Percentiles rank a stretch among this genome's conserved stretches.
Conservation (phyloP, 495 filamentous ascomycete species). For the Trichocladium antarcticum region DNA sequence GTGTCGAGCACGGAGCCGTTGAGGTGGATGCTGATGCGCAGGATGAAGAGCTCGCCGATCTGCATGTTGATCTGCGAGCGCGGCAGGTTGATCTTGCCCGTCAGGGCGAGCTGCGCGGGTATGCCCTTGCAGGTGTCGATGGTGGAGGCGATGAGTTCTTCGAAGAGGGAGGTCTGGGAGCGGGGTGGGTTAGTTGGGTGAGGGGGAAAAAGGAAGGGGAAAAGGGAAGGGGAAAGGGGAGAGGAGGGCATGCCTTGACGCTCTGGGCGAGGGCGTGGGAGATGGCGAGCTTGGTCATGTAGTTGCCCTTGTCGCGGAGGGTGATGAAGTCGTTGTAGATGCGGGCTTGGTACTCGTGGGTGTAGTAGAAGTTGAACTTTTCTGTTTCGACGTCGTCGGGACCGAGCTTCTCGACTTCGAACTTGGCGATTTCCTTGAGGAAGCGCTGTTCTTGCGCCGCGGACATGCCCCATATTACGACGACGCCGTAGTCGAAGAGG, state of each 20-base stretch:
- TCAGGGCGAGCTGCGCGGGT: constrained; percentile 78
- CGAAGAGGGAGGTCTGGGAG: constrained; percentile 80
- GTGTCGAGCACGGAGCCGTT: constrained; percentile 96
- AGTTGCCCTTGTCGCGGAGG: constrained; percentile 79
- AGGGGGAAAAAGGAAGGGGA: neutral
- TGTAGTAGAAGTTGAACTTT: constrained; percentile 99
- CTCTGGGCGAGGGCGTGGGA: constrained; percentile 90
- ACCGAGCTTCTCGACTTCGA: constrained; percentile 79
- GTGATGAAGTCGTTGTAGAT: constrained; percentile 99
- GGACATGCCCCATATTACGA: constrained; percentile 99
- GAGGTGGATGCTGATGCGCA: constrained; percentile 93
- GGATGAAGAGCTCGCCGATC: constrained; percentile 93
- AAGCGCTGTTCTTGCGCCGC: constrained; percentile 73
- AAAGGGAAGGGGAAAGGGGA: neutral
- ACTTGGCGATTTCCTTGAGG: constrained; percentile 89
- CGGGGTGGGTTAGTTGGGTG: constrained; percentile 5
- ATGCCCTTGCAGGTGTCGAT: constrained; percentile 83
- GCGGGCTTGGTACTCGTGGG: constrained; percentile 86
- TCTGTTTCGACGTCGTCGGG: constrained; percentile 87
- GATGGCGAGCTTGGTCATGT: constrained; percentile 96
- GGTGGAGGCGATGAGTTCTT: constrained; percentile 87
- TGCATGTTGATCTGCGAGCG: constrained; percentile 93
- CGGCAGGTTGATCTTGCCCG: constrained; percentile 77
- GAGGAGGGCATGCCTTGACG: constrained; percentile 53
- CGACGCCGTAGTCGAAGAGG: constrained; percentile 94